Base-by-base conservation (phyloP, 2,329 filamentous ascomycete genomes). In the Ascosphaera apis region DNA sequence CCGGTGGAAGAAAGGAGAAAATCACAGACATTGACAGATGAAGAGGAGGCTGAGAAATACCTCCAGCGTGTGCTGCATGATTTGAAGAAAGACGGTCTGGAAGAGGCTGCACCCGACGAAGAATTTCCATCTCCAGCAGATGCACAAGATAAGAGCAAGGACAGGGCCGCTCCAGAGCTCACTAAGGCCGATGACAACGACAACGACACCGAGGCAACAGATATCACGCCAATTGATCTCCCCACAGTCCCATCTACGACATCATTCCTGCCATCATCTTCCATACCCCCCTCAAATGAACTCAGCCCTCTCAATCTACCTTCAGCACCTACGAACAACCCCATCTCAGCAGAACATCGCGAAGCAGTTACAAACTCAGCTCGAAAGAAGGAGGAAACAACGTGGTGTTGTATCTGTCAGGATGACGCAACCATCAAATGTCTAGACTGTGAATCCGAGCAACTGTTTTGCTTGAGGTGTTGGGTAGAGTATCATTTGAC, bases 401-500 rank as follows among this genome's bases (percentile, higher is more conserved):
- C 36, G n/a, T 91, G 80, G 79, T 91, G 82, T 51, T 67, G 74
- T 21, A 82, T 88, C 7, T 91, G 82, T 49, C 70, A 76, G 33
- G 78, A 82, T 39, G 77, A 88, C 47, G 80, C 76, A 0, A 72
- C 70, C 2, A 56, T 88, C 18, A 64, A 65, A 39, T 91, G 82
- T 49, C 49, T 72, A 0, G 79, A 75, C 2, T 91, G 82, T 46
- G 70, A 72, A 36, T 60, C 58, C 1, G 67, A 84, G 43, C 38
- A 39, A 28, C 59, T 81, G 30, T 91, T 86, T 50, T 91, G 82
- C 51, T 61, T 64, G 15, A 60, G 67, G 12, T 91, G 82, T 58
- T 91, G 81, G 81, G 66, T 64, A 40, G 80, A 86, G 48, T 81
- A 82, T 52, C 82, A 91, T 47, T 74, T 77, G 0, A 70, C 72